phyloP scores from a whole-genome alignment of 345 rosid species.

The Aquilaria malaccensis region DNA sequence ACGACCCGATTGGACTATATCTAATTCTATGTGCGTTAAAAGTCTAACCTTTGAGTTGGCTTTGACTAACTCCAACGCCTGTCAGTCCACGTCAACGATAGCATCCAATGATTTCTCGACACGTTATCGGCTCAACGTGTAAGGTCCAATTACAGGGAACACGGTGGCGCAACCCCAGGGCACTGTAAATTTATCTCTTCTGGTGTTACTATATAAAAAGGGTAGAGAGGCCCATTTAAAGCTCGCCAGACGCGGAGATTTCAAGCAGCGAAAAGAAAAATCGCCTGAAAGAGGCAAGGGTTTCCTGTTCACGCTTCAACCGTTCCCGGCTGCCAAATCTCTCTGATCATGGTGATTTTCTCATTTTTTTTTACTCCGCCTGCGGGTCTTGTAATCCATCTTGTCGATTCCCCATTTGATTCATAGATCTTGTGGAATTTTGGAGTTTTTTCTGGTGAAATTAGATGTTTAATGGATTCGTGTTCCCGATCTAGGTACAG shows the following conservation, averaged over 20 bases:
- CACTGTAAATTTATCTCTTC: background rate
- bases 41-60: background rate
- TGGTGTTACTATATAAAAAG: background rate
- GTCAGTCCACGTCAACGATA: background rate
- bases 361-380: too few species aligned
- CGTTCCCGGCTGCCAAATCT: slow-evolving; percentile 20
- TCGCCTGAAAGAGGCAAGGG: slow-evolving; percentile 10
- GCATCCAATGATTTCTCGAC: slow-evolving; percentile 8
- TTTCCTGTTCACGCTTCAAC: slow-evolving; percentile 9
- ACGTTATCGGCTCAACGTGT: background rate
- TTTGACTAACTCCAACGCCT: background rate
- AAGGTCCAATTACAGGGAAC: slow-evolving; percentile 11
- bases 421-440: too few species aligned
- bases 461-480: too few species aligned
- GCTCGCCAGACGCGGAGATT: background rate
- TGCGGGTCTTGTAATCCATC: background rate
- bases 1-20: too few species aligned
- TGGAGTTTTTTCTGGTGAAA: too few species aligned
- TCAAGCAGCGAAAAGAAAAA: too few species aligned
- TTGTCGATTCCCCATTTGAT: too few species aligned
- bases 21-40: background rate
- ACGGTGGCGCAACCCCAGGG: slow-evolving; percentile 20
- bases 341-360: slow-evolving; percentile 29
- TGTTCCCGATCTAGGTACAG: too few species aligned
- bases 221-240: background rate